Percentiles rank a stretch among this genome's conserved stretches.
Conservation (phyloP, 2,329 filamentous ascomycete genomes). For the Stylonectria norvegica region DNA sequence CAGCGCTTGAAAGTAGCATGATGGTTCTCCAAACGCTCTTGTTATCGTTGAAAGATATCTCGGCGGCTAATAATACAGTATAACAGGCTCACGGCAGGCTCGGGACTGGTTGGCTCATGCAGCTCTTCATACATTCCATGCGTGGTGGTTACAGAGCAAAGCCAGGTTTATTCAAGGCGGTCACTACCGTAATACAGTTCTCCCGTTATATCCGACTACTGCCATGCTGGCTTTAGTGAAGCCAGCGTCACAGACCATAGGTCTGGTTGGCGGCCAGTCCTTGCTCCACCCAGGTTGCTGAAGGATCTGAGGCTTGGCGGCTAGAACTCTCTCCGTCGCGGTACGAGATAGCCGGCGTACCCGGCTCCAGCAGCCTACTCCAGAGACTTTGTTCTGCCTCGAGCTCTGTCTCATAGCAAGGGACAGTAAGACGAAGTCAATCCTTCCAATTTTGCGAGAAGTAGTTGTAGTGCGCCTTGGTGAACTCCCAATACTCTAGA, state of each 20-base stretch:
- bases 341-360: slow-evolving; percentile 8
- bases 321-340: slow-evolving; percentile 9
- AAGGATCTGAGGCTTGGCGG: slow-evolving; percentile 17
- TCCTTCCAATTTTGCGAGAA: slow-evolving; percentile 19
- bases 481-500: slow-evolving; percentile 33
- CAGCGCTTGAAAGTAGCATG: no score
- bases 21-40: no score
- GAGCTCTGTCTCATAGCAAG: slow-evolving; percentile 25
- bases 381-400: slow-evolving; percentile 21
- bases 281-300: slow-evolving; percentile 21
- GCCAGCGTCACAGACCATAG: slow-evolving; percentile 19
- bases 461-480: slow-evolving; percentile 26
- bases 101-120: no score
- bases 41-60: no score
- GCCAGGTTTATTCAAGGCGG: background rate
- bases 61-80: no score
- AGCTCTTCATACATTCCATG: no score
- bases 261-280: slow-evolving; percentile 16
- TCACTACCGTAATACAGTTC: background rate
- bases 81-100: no score
- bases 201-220: background rate
- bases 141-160: no score
- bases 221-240: slow-evolving; percentile 1
- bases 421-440: slow-evolving; percentile 17
- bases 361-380: slow-evolving; percentile 20